Evolutionary conservation across 345 rosid species (phyloP), one percentile per base, ranked within the genome.

Genomic region (Hirschfeldia incana): DNA sequence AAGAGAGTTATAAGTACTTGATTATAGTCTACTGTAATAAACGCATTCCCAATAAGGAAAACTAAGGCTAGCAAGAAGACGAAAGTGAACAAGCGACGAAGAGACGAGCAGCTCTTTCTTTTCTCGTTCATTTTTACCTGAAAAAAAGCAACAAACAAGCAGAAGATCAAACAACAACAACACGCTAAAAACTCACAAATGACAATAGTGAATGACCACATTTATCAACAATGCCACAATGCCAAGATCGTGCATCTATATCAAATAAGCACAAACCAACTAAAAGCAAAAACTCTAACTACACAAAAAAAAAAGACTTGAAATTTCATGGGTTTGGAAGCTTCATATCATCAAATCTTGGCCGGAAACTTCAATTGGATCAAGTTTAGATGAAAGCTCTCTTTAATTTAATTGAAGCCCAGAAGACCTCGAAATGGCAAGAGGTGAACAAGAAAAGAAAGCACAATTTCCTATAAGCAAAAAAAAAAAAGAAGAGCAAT

Each of bases 41-140:
- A 74, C 29, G 84, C 90, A 82, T 80, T 83, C 29, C 87, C 86
- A 6, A 85, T 60, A 75, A 86, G 84, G 78, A 87, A 84, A 69
- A 83, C 80, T 34, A 83, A 80, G 72, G 84, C 79, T 36, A 88
- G 84, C 65, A 84, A 79, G 32, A 82, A 13, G 63, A 87, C 60
- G 16, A 81, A 34, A 62, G 78, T 74, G 69, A 88, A 76, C 67
- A 85, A 39, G 8, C 84, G 42, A 42, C 72, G 78, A 76, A 82
- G 79, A 80, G 78, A 79, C 55, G 78, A 72, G 62, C 57, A 72
- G 62, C 57, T 76, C 26, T 73, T 84, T 79, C 84, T 83, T 79
- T 69, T 86, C 5, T 80, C 53, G 46, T 83, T 85, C 75, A 69
- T 42, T 76, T 59, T 85, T 11, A 74, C 82, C 88, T 86, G 85